Conservation (phyloP, 1,139 yeast species). For the Starmera stellimalicola region DNA sequence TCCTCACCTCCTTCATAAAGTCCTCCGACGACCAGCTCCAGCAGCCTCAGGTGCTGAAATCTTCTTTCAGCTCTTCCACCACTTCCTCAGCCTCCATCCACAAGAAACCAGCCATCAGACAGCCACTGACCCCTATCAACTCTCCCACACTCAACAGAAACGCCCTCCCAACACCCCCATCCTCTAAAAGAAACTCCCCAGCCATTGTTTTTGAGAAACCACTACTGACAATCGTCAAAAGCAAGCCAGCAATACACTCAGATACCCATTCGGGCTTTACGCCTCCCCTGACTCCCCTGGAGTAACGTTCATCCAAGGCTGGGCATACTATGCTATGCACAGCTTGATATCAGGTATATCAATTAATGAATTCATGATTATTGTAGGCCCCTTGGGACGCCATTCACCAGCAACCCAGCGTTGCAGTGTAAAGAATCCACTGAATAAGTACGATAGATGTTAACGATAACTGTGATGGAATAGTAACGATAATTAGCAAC, state of each 20-base stretch:
- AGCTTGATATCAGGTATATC: too few relatives aligned
- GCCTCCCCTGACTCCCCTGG: conserved; percentile 15
- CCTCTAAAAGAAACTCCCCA: conserved; percentile 19
- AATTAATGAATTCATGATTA: too few relatives aligned
- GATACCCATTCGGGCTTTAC: conserved; percentile 3
- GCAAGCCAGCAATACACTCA: neutral
- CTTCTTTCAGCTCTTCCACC: conserved; percentile 5
- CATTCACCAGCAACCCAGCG: too few relatives aligned
- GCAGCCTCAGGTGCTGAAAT: conserved; percentile 7
- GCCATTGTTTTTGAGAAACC: conserved; percentile 8
- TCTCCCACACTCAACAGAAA: conserved; percentile 2
- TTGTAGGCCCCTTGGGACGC: too few relatives aligned
- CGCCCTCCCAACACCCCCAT: conserved; percentile 15
- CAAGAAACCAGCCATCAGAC: neutral
- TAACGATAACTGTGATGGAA: too few relatives aligned
- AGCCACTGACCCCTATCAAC: neutral
- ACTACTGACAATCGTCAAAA: neutral
- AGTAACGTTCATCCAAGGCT: too few relatives aligned
- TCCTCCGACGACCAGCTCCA: neutral
- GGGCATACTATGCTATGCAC: too few relatives aligned
- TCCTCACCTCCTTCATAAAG: conserved; percentile 8
- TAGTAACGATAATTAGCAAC: too few relatives aligned
- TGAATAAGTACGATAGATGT: too few relatives aligned
- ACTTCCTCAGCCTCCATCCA: conserved; percentile 2
- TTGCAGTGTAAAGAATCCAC: too few relatives aligned